Base-by-base conservation (phyloP, 495 filamentous ascomycete species). In the Tuber magnatum region DNA sequence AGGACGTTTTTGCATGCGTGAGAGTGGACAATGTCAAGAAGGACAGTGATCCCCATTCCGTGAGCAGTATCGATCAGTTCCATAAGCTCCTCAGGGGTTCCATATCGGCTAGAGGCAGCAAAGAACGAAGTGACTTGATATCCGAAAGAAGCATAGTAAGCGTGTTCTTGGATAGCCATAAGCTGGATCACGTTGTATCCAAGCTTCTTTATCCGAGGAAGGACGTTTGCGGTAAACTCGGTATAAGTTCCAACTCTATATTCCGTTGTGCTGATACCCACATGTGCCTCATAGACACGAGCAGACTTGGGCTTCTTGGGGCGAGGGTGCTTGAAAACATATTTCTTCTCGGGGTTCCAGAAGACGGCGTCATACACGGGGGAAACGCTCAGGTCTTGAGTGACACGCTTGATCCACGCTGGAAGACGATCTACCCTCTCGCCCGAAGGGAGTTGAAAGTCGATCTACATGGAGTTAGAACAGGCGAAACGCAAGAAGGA, bases 101-200 rank as follows among this genome's bases (percentile, higher is more conserved):
- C 95, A 81, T 97, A 99, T 76, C 95, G 90, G 83, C 94, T 97
- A 83, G 94, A 97, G 1, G 94, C 94, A 56, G 95, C 96, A 82
- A 98, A 99, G 87, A 99, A 98, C 85, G 91, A 97, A 84, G 97
- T 98, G 80, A 99, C 89, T 83, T 99, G 95, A 84, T 99, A 99
- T 46, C 95, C 95, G 81, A 99, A 99, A 80, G 94, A 97, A 77
- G 95, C 95, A 84, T 99, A 99, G 86, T 99, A 99, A 41, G 95
- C 94, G 85, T 99, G 95, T 83, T 99, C 95, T 93, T 98, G 98
- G 80, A 99, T 88, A 61, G 95, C 95, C 95, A 99, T 99, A 78
- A 99, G 87, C 84, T 99, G 95, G 80, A 99, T 97, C 61, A 94
- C 91, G 85, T 99, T 97, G 85, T 99, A 99, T 73, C 94, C 95